Conservation (phyloP, 2,329 filamentous ascomycete species). For the Neoascochyta sp. region DNA sequence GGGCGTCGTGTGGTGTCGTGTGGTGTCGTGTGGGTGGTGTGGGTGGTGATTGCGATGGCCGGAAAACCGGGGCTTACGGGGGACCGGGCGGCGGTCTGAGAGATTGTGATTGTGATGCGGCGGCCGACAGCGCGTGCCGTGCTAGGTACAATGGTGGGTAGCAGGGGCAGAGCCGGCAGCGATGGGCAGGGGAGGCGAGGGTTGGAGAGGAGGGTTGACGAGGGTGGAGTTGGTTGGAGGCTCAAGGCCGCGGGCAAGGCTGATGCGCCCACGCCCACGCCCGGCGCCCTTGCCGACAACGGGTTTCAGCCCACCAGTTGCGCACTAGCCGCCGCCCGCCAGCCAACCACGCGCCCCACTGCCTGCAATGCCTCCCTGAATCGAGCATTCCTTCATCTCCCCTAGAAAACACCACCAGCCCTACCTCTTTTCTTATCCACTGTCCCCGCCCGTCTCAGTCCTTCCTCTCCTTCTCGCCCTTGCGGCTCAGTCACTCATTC, state of each 20-base stretch:
- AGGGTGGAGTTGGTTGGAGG: no score
- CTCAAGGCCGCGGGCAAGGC: constrained; percentile 1
- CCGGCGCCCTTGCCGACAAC: constrained; percentile 24
- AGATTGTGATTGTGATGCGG: no score
- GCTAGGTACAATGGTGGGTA: neutral
- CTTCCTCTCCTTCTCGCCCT: constrained; percentile 21
- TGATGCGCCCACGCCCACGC: neutral
- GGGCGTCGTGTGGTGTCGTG: no score
- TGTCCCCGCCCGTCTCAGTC: constrained; percentile 14
- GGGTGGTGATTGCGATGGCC: no score
- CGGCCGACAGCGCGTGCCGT: neutral
- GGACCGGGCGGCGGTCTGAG: no score
- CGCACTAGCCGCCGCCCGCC: constrained; percentile 21
- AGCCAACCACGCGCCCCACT: constrained; percentile 19
- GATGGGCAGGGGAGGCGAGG: no score
- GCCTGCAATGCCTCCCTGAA: constrained; percentile 25
- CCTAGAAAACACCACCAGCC: constrained; percentile 26
- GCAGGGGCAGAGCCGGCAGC: constrained; percentile 1
- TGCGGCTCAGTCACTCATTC: constrained; percentile 29
- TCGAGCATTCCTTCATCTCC: constrained; percentile 41
- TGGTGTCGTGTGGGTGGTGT: no score
- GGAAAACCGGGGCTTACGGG: no score
- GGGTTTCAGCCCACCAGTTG: constrained; percentile 32
- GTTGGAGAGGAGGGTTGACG: no score
- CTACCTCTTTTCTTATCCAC: constrained; percentile 25